These are phyloP conservation scores for Flammula alnicola DNA, from an alignment of 1,284 basidiomycete species.

Conservation along the genomic window DNA sequence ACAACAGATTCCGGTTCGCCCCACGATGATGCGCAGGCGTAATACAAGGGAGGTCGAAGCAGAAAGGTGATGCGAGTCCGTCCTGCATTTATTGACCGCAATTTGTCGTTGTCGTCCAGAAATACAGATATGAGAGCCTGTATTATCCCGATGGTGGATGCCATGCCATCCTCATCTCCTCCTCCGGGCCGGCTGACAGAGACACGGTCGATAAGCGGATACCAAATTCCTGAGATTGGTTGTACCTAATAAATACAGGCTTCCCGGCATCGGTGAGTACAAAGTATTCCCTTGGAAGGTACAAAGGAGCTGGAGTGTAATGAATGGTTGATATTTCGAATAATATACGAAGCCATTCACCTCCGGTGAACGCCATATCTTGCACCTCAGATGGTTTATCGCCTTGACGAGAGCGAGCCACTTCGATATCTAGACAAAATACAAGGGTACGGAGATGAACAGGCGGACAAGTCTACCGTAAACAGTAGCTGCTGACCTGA, in stretches of 20 bases:
- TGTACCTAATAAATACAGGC: conserved; percentile 85
- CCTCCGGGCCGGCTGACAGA: conserved; percentile 51
- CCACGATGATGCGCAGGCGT: conserved; percentile 89
- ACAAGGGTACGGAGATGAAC: background rate
- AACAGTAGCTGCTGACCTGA: conserved; percentile 37
- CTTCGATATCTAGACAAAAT: conserved; percentile 15
- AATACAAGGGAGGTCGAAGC: conserved; percentile 86
- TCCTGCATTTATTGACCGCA: conserved; percentile 81
- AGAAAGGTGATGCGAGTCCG: conserved; percentile 83
- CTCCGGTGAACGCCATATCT: conserved; percentile 36
- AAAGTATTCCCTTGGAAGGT: conserved; percentile 82
- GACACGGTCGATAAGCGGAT: conserved; percentile 3
- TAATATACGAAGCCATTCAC: conserved; percentile 28
- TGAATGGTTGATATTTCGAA: background rate
- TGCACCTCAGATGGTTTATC: conserved; percentile 33
- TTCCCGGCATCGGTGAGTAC: conserved; percentile 95
- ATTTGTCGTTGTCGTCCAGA: conserved; percentile 82
- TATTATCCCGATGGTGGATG: conserved; percentile 89
- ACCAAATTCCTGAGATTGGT: background rate
- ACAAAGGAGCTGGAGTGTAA: conserved; percentile 41
- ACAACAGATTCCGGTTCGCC: conserved; percentile 94
- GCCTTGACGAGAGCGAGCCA: conserved; percentile 29
- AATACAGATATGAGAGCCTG: conserved; percentile 95
- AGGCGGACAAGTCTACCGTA: background rate
- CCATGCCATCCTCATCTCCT: conserved; percentile 65